These are phyloP conservation scores for Mrakia gelida DNA, from an alignment of 768 basidiomycete genomes.

Conservation along the genomic window DNA sequence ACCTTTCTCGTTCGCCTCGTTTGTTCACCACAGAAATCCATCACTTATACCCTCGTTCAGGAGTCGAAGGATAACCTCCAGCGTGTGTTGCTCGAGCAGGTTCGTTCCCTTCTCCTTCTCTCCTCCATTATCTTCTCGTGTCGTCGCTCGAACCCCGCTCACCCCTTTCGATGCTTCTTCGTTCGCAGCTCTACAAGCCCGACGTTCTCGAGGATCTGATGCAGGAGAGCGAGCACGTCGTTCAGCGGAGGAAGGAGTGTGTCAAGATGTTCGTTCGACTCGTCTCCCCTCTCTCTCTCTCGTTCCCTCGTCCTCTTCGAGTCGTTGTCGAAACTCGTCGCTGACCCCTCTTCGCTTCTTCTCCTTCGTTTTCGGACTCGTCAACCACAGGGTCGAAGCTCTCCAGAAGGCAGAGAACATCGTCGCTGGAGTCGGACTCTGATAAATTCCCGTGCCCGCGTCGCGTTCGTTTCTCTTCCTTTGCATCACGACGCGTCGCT, in stretches of 20 bases:
- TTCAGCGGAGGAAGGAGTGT: conserved; percentile 87
- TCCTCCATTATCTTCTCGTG: neutral
- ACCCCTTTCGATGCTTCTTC: neutral
- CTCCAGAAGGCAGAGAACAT: conserved; percentile 86
- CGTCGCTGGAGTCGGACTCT: conserved; percentile 38
- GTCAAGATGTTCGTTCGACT: conserved; percentile 59
- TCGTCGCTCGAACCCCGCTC: neutral
- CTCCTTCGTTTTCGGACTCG: neutral
- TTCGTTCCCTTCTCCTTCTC: neutral
- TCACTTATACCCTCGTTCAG: conserved; percentile 83
- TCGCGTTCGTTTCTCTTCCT: no score
- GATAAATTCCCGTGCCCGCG: no score
- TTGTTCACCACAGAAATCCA: conserved; percentile 58
- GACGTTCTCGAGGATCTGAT: conserved; percentile 91
- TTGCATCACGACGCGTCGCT: no score
- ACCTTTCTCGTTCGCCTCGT: no score
- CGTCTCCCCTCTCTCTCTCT: neutral
- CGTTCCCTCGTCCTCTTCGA: neutral
- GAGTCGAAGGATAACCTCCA: conserved; percentile 93
- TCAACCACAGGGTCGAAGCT: conserved; percentile 57
- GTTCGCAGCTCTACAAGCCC: conserved; percentile 73
- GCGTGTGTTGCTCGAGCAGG: conserved; percentile 82
- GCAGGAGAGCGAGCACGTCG: conserved; percentile 77
- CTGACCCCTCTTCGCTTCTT: neutral
- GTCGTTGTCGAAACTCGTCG: neutral